Evolutionary conservation across 2,329 filamentous ascomycete species (phyloP).

Genomic region (Sphaerostilbella broomeana): DNA sequence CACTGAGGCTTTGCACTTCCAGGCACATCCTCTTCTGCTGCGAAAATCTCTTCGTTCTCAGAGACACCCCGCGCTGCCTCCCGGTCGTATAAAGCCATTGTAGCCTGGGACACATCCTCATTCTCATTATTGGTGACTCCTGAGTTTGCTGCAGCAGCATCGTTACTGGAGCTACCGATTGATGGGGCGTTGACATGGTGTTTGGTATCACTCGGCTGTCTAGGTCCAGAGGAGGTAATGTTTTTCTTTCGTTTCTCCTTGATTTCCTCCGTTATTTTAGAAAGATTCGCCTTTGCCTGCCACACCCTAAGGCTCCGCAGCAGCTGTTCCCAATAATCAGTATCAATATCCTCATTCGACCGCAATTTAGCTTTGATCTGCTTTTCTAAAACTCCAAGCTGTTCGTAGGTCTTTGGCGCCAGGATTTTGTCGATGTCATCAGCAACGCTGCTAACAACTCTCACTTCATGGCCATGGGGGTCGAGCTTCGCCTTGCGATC

Average conservation of each 20-base stretch:
- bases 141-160: not conserved
- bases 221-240: slow-evolving; percentile 59
- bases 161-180: not conserved
- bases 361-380: slow-evolving; percentile 82
- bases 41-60: slow-evolving; percentile 94
- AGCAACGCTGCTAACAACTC: slow-evolving; percentile 74
- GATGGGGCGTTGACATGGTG: not conserved
- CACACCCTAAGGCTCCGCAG: slow-evolving; percentile 77
- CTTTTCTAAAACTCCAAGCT: slow-evolving; percentile 77
- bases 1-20: slow-evolving; percentile 59
- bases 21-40: slow-evolving; percentile 74
- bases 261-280: slow-evolving; percentile 70
- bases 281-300: slow-evolving; percentile 84
- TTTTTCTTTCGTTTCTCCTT: slow-evolving; percentile 61
- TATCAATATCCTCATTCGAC: slow-evolving; percentile 87
- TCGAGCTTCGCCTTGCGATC: slow-evolving; percentile 64
- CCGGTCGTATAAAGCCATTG: slow-evolving; percentile 82
- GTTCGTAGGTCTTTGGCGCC: slow-evolving; percentile 74
- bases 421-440: slow-evolving; percentile 85
- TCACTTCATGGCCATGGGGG: slow-evolving; percentile 55
- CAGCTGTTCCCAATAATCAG: slow-evolving; percentile 95
- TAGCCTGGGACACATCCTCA: slow-evolving; percentile 80
- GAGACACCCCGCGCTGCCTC: slow-evolving; percentile 86
- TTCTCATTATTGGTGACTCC: slow-evolving; percentile 50
- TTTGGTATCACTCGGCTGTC: slow-evolving; percentile 46